These are phyloP conservation scores for Aspergillus leporis DNA, from an alignment of 495 filamentous ascomycete genomes.

Conservation along the genomic window DNA sequence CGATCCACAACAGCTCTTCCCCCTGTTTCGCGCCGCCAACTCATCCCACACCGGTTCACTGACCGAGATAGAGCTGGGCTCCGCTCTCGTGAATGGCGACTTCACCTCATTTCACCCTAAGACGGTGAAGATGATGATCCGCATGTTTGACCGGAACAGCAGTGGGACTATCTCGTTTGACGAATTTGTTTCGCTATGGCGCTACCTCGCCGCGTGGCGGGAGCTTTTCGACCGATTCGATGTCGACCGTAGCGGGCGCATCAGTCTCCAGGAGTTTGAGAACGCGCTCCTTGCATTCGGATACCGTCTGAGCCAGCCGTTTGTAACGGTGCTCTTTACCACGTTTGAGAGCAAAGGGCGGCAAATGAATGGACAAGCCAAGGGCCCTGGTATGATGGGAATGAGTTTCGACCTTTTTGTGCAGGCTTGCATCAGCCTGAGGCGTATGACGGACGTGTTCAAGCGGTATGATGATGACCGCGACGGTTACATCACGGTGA, in stretches of 20 bases:
- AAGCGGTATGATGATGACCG: slow-evolving; percentile 98
- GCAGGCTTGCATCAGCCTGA: slow-evolving; percentile 92
- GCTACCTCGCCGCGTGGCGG: slow-evolving; percentile 91
- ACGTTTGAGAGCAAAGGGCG: slow-evolving; percentile 58
- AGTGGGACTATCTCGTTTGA: slow-evolving; percentile 89
- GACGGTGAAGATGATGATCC: slow-evolving; percentile 97
- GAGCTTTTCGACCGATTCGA: slow-evolving; percentile 95
- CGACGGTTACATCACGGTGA: slow-evolving; percentile 85
- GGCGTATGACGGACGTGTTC: slow-evolving; percentile 99
- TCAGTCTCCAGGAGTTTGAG: slow-evolving; percentile 81
- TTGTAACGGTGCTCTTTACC: slow-evolving; percentile 77
- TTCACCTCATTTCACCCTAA: slow-evolving; percentile 93
- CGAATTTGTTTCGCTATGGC: slow-evolving; percentile 93
- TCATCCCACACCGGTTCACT: slow-evolving; percentile 78
- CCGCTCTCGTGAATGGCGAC: slow-evolving; percentile 94
- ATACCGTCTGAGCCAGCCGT: slow-evolving; percentile 81
- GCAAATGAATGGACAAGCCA: slow-evolving; percentile 27
- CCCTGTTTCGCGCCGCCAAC: slow-evolving; percentile 90
- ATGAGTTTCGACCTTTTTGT: slow-evolving; percentile 98
- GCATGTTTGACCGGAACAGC: slow-evolving; percentile 91
- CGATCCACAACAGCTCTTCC: slow-evolving; percentile 63
- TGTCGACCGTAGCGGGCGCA: slow-evolving; percentile 80
- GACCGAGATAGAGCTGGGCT: slow-evolving; percentile 83
- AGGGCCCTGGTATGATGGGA: slow-evolving; percentile 50
- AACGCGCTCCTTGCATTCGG: slow-evolving; percentile 94